A percentile compares a stretch with the other conserved stretches of the same genome.
Conservation (phyloP, 2,329 filamentous ascomycete genomes). For the Macrophomina phaseolina region DNA sequence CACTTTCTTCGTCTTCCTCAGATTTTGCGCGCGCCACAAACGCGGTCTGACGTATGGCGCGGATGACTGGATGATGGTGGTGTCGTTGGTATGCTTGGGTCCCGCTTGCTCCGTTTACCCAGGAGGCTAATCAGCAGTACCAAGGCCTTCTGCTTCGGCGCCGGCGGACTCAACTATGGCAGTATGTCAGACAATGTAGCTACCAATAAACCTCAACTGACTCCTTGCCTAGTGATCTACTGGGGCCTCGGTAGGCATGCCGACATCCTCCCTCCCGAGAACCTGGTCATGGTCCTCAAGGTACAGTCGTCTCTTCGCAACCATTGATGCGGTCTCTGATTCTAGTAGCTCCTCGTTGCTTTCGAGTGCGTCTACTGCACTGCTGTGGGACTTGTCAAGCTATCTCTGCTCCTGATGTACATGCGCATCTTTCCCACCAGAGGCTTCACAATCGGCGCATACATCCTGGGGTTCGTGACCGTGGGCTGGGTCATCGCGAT, state of each 20-base stretch:
- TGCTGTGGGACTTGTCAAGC: conserved; percentile 58
- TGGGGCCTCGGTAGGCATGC: conserved; percentile 33
- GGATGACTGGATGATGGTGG: conserved; percentile 40
- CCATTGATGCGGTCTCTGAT: neutral
- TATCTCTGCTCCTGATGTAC: conserved; percentile 60
- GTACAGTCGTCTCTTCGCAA: neutral
- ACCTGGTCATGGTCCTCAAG: conserved; percentile 26
- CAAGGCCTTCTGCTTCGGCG: conserved; percentile 21
- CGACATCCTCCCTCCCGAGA: conserved; percentile 10
- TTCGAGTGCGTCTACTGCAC: conserved; percentile 57
- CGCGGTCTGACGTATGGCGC: conserved; percentile 33
- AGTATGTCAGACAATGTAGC: neutral
- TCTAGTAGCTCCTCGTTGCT: conserved; percentile 50
- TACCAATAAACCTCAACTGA: neutral
- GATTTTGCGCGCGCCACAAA: conserved; percentile 14
- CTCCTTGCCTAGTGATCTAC: conserved; percentile 27
- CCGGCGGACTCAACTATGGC: conserved; percentile 18
- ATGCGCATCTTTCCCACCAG: conserved; percentile 57
- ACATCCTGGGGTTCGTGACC: conserved; percentile 50
- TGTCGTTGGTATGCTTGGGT: conserved; percentile 33
- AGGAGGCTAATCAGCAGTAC: neutral
- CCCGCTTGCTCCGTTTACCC: neutral
- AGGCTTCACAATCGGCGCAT: conserved; percentile 51
- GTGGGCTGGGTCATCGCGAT: conserved; percentile 56
- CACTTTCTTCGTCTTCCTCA: conserved; percentile 21